Evolutionary conservation across 768 basidiomycete genomes (phyloP), one percentile per base, ranked within the genome.

Genomic region (Leccinum imitatum): DNA sequence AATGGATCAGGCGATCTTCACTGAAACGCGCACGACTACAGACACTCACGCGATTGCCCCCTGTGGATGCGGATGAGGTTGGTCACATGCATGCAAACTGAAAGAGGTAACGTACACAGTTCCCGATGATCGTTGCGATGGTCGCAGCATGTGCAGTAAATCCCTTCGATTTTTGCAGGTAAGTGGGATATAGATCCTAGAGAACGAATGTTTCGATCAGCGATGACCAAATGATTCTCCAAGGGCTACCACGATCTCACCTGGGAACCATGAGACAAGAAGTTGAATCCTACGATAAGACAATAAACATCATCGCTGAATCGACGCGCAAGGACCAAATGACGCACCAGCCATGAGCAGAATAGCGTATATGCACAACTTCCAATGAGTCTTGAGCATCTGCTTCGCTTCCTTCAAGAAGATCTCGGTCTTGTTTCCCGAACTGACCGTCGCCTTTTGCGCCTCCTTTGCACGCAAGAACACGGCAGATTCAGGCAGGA

Each of bases 371-470:
- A 95, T 84, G 69, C 90, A 92, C 47, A 90, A 70, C 25, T 84
- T 54, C 93, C 93, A 96, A 70, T 97, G 91, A 1, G 71, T 73
- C 77, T 85, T 91, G 41, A 96, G 76, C 92, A 95, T 96, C 54
- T 76, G 76, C 63, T 82, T 80, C 0, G 85, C 84, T 73, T 95
- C 91, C 59, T 71, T 79, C 3, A 95, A 37, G 80, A 97, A 97
- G 4, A 85, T 71, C 69, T 76, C 77, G 1, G 88, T 89, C 79
- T 90, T 90, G 58, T 81, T 71, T 23, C 69, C 67, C 6, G 76
- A 67, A 14, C 55, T 64, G 3, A 70, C 60, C 3, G 80, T 78
- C 5, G 77, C 82, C 33, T 64, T 76, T 63, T 85, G 83, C 3
- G 76, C 77, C 50, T 73, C 83, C 72, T 83, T 83, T 11, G 87